phyloP scores from a whole-genome alignment of 805 yeast species.

The Pichia membranifaciens region DNA sequence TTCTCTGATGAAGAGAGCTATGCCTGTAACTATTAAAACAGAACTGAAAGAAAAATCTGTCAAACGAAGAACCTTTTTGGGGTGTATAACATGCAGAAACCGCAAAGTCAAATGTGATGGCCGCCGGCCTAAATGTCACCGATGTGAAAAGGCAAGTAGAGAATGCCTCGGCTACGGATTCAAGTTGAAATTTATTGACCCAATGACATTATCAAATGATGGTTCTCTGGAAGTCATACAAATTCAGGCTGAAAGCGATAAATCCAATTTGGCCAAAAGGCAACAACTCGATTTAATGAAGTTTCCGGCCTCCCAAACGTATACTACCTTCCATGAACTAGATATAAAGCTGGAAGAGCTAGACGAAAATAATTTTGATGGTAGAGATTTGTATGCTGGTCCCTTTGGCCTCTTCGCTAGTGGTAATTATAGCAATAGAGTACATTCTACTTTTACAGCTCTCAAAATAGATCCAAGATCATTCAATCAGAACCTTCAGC shows the following conservation, averaged over 20 bases:
- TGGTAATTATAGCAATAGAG: no score
- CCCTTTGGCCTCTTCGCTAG: slow-evolving; percentile 23
- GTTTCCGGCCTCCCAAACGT: slow-evolving; percentile 29
- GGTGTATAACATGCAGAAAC: slow-evolving; percentile 52
- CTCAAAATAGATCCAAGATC: no score
- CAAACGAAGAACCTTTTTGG: slow-evolving; percentile 35
- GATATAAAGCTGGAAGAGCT: slow-evolving; percentile 31
- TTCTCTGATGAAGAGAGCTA: not conserved
- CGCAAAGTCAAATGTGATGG: slow-evolving; percentile 52
- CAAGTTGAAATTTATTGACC: slow-evolving; percentile 42
- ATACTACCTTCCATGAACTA: slow-evolving; percentile 36
- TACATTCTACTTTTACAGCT: no score
- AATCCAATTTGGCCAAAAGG: slow-evolving; percentile 25
- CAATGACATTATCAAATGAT: slow-evolving; percentile 29
- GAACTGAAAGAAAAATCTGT: not conserved
- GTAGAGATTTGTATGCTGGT: slow-evolving; percentile 26
- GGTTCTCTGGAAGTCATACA: slow-evolving; percentile 19
- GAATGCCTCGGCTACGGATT: slow-evolving; percentile 47
- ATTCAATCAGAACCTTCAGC: no score
- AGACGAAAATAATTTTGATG: slow-evolving; percentile 15
- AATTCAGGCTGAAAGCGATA: slow-evolving; percentile 8
- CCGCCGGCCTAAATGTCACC: slow-evolving; percentile 37
- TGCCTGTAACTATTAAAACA: not conserved
- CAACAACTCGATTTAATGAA: slow-evolving; percentile 39
- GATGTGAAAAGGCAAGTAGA: slow-evolving; percentile 41